Evolutionary conservation across 2,329 filamentous ascomycete species (phyloP).

Genomic region (Lachnellula subtilissima): DNA sequence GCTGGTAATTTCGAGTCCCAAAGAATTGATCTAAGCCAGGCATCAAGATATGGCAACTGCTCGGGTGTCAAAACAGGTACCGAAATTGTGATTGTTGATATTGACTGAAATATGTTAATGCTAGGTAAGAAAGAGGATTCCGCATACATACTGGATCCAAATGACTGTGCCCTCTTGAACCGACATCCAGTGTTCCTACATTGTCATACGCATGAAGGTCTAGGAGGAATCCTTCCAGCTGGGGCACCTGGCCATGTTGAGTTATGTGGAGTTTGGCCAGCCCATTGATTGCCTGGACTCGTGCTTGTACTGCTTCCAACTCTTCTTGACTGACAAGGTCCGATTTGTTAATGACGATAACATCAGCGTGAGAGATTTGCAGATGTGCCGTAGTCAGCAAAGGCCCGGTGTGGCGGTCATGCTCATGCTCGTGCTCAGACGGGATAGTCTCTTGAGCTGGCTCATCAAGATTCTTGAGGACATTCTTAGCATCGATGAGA

Average conservation of each 20-base stretch:
- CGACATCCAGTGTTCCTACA: conserved; percentile 67
- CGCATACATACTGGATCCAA: conserved; percentile 67
- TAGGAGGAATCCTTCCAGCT: conserved; percentile 78
- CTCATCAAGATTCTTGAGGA: conserved; percentile 76
- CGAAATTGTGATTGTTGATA: conserved; percentile 73
- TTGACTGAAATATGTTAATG: conserved; percentile 50
- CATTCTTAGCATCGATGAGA: conserved; percentile 90
- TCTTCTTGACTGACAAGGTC: conserved; percentile 73
- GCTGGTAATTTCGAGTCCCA: conserved; percentile 69
- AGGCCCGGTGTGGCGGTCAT: conserved; percentile 52
- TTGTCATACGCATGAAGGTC: conserved; percentile 92
- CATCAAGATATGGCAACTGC: conserved; percentile 63
- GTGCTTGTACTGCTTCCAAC: conserved; percentile 61
- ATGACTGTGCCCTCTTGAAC: conserved; percentile 78
- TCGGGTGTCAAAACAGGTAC: conserved; percentile 54
- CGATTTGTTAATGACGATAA: conserved; percentile 89
- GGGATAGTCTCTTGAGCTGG: conserved; percentile 47
- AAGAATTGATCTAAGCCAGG: conserved; percentile 75
- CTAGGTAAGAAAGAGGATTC: background rate
- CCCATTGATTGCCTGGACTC: conserved; percentile 82
- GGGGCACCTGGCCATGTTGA: conserved; percentile 70
- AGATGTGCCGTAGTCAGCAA: conserved; percentile 88
- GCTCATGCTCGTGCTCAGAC: conserved; percentile 38
- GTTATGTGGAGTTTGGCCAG: conserved; percentile 82
- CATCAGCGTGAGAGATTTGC: conserved; percentile 94